Evolutionary conservation across 2,329 filamentous ascomycete species (phyloP).

Genomic region (Ceratocystis harringtonii): DNA sequence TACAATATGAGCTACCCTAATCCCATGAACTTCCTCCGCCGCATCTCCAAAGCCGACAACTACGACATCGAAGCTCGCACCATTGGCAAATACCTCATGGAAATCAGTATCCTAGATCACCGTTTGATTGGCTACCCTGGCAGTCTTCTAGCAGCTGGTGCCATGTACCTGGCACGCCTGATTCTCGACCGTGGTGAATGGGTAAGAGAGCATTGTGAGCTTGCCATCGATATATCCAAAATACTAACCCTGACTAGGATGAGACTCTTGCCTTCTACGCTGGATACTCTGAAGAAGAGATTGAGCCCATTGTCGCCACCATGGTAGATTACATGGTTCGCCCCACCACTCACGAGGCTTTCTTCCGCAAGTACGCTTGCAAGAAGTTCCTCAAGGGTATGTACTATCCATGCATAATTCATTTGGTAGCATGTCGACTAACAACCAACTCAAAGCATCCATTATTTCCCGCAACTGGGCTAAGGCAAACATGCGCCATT

Average conservation of each 20-base stretch:
- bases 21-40: conserved; percentile 98
- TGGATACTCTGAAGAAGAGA: conserved; percentile 84
- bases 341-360: conserved; percentile 84
- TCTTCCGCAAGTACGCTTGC: conserved; percentile 99
- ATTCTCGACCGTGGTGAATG: conserved; percentile 85
- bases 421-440: neutral
- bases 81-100: conserved; percentile 91
- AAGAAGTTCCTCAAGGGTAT: conserved; percentile 98
- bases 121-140: conserved; percentile 82
- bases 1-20: conserved; percentile 98
- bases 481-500: conserved; percentile 55
- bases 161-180: conserved; percentile 87
- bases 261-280: conserved; percentile 77
- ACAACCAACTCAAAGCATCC: conserved; percentile 6
- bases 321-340: conserved; percentile 95
- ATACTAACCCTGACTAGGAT: conserved; percentile 41
- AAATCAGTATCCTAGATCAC: conserved; percentile 91
- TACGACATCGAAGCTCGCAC: conserved; percentile 98
- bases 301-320: conserved; percentile 77
- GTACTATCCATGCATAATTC: conserved; percentile 20
- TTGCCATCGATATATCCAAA: conserved; percentile 10
- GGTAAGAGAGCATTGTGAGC: conserved; percentile 43
- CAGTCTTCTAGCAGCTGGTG: conserved; percentile 76
- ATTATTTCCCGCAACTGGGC: conserved; percentile 51
- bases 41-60: conserved; percentile 97